A percentile compares a stretch with the other conserved stretches of the same genome.
These are phyloP conservation scores for Ceratobasidium sp. DNA, from an alignment of 1,284 basidiomycete species.

Conservation along the genomic window DNA sequence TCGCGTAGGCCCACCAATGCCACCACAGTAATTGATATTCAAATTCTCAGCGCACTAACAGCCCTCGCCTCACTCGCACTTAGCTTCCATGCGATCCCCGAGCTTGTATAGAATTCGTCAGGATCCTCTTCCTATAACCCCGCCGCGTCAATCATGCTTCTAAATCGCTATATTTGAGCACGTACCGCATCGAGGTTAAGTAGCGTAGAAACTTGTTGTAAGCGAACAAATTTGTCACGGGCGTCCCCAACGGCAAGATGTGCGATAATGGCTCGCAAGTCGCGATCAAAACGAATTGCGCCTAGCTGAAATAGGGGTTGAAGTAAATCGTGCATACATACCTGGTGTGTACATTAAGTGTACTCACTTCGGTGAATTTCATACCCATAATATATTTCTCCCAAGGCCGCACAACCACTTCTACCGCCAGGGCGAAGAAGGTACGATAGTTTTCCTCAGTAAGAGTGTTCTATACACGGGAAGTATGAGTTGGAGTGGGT, in stretches of 20 bases:
- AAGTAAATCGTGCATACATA: conserved; percentile 7
- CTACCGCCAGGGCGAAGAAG: conserved; percentile 86
- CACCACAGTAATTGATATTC: not conserved
- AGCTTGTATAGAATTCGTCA: conserved; percentile 90
- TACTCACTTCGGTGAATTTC: conserved; percentile 86
- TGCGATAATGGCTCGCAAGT: conserved; percentile 83
- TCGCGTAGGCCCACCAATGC: no score
- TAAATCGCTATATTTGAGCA: conserved; percentile 43
- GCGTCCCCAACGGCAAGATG: conserved; percentile 88
- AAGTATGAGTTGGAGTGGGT: not conserved
- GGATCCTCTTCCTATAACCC: conserved; percentile 82
- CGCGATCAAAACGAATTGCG: conserved; percentile 96
- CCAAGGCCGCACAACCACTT: conserved; percentile 91
- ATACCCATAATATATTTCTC: conserved; percentile 86
- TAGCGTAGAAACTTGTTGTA: conserved; percentile 94
- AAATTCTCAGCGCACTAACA: conserved; percentile 69
- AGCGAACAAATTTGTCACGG: conserved; percentile 88
- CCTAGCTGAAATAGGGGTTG: conserved; percentile 72
- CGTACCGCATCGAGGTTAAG: conserved; percentile 88
- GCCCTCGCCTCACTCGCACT: conserved; percentile 79
- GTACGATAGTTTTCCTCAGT: conserved; percentile 88
- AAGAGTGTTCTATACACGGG: conserved; percentile 71
- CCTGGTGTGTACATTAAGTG: conserved; percentile 14
- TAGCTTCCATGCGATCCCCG: conserved; percentile 90
- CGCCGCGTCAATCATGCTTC: conserved; percentile 12